Percentiles rank a stretch among this genome's conserved stretches.
phyloP scores from a whole-genome alignment of 768 basidiomycete species.

The Udeniomyces megalosporus region DNA sequence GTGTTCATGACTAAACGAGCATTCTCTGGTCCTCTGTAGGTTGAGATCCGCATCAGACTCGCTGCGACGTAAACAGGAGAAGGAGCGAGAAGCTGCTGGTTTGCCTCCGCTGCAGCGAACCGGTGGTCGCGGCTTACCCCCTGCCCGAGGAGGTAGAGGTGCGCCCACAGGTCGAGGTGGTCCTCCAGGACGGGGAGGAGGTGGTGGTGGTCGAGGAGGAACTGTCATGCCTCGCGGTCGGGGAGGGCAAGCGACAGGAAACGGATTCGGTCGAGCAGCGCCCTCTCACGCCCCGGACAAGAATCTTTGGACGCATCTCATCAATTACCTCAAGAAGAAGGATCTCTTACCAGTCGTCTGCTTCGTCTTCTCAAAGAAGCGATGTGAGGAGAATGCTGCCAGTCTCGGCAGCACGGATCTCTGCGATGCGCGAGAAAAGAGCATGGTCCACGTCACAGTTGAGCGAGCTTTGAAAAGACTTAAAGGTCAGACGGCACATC shows the following conservation, averaged over 20 bases:
- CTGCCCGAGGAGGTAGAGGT: slow-evolving; percentile 43
- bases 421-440: slow-evolving; percentile 79
- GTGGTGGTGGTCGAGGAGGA: slow-evolving; percentile 15
- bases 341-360: slow-evolving; percentile 80
- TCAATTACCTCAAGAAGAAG: slow-evolving; percentile 60
- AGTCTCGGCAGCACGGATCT: slow-evolving; percentile 78
- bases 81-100: slow-evolving; percentile 90
- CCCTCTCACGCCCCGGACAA: slow-evolving; percentile 46
- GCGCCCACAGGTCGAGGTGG: slow-evolving; percentile 36
- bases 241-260: slow-evolving; percentile 12
- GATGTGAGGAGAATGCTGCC: slow-evolving; percentile 88
- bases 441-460: slow-evolving; percentile 84
- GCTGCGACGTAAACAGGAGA: slow-evolving; percentile 84
- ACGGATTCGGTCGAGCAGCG: slow-evolving; percentile 18
- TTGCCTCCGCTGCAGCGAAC: slow-evolving; percentile 67
- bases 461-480: slow-evolving; percentile 80
- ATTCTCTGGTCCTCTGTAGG: slow-evolving; percentile 33
- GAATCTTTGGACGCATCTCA: slow-evolving; percentile 82
- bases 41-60: slow-evolving; percentile 84
- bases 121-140: slow-evolving; percentile 58
- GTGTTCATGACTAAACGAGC: too few relatives aligned
- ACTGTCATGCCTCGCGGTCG: slow-evolving; percentile 4
- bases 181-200: slow-evolving; percentile 20
- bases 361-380: slow-evolving; percentile 92
- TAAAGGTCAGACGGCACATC: slow-evolving; percentile 71